These are phyloP conservation scores for Thermochaetoides thermophila DNA, from an alignment of 495 filamentous ascomycete species.

Conservation along the genomic window DNA sequence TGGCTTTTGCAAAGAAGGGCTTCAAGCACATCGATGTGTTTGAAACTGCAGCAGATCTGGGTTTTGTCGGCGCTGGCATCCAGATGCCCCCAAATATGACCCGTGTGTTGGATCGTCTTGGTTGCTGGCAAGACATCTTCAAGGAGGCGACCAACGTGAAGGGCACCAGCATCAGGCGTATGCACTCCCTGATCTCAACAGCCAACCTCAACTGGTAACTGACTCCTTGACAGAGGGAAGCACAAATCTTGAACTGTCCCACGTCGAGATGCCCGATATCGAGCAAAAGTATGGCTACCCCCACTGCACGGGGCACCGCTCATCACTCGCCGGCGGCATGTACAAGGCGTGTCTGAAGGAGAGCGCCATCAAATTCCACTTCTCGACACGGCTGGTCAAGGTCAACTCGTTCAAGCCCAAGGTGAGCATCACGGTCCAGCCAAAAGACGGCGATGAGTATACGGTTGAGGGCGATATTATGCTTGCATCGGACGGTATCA, in stretches of 20 bases:
- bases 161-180: constrained; percentile 30
- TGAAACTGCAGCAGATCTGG: constrained; percentile 56
- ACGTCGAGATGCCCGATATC: constrained; percentile 55
- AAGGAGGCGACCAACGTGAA: constrained; percentile 39
- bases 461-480: constrained; percentile 50
- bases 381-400: constrained; percentile 38
- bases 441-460: constrained; percentile 42
- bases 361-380: constrained; percentile 53
- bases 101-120: constrained; percentile 53
- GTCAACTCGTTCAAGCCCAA: constrained; percentile 40
- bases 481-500: constrained; percentile 61
- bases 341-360: constrained; percentile 53
- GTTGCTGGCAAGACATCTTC: constrained; percentile 53
- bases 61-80: constrained; percentile 72
- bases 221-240: constrained; percentile 39
- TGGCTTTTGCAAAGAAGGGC: constrained; percentile 58
- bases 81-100: constrained; percentile 72
- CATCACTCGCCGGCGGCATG: constrained; percentile 52
- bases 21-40: constrained; percentile 61
- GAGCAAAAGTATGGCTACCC: constrained; percentile 52
- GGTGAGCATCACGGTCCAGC: constrained; percentile 40
- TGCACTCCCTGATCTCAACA: neutral
- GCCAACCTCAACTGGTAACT: neutral
- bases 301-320: constrained; percentile 67
- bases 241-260: constrained; percentile 49